Base-by-base conservation (phyloP, 2,329 filamentous ascomycete species). In the Zasmidium cellare region DNA sequence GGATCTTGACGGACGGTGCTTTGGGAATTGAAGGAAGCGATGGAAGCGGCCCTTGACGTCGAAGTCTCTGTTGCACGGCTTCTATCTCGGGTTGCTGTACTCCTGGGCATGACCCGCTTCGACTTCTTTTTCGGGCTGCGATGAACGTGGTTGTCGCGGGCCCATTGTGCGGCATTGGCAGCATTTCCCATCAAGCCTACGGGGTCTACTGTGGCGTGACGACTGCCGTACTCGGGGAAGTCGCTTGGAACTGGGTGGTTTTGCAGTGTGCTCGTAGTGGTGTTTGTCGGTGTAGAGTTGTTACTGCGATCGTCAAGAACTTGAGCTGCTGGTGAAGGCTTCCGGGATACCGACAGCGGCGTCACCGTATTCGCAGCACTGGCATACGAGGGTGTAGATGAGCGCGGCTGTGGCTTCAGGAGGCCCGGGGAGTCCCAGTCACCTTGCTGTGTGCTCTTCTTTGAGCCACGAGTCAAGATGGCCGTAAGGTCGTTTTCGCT, bases 161-260 rank as follows among this genome's bases (percentile, higher is more conserved):
- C n/a, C 62, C 62, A 65, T 41, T 45, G 9, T 11, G 58, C 60
- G 9, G 46, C 45, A 38, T 45, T 58, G 12, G 49, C 51, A 3
- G 58, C 44, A 41, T 57, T 55, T 12, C 53, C 58, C n/a, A 48
- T 38, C 9, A 65, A 53, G 18, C 63, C 63, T 14, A 57, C 48
- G 3, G 23, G 25, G 48, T 65, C 63, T 12, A 62, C 57, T 28
- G 41, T 58, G 3, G 57, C 53, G 31, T 58, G 62, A 6, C 16
- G 14, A 25, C 51, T 52, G 16, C 46, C 52, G 28, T 55, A 56
- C n/a, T 24, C n/a, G 16, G 41, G 52, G 25, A 57, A 59, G 19
- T 46, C 25, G 18, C 24, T 19, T 2, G 35, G 25, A 28, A 28
- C 25, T 28, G 25, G 19, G n/a, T 19, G 45, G 16, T 25, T 16